Conservation (phyloP, 2,329 filamentous ascomycete species). For the Trichoderma koningiopsis region DNA sequence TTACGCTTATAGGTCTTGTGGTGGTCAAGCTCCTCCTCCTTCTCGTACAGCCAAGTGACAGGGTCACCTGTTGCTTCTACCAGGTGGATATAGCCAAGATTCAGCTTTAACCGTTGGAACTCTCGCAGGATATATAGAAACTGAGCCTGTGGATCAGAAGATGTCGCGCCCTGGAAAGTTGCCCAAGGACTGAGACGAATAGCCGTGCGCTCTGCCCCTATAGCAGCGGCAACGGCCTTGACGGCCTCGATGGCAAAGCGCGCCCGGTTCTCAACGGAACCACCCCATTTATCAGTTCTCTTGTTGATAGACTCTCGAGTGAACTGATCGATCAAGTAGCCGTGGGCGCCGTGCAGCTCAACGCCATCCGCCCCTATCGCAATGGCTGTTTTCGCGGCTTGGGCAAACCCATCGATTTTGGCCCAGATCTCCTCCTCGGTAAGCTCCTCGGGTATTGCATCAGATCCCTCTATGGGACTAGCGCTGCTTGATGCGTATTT, state of each 20-base stretch:
- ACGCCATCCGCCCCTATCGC: constrained; percentile 71
- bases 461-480: not conserved
- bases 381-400: constrained; percentile 57
- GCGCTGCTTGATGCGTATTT: not conserved
- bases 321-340: constrained; percentile 66
- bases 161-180: constrained; percentile 35
- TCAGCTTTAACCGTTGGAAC: constrained; percentile 29
- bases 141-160: constrained; percentile 36
- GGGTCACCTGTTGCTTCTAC: constrained; percentile 2
- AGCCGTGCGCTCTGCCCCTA: constrained; percentile 53
- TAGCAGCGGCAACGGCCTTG: constrained; percentile 43
- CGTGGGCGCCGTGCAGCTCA: constrained; percentile 61
- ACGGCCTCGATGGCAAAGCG: constrained; percentile 54
- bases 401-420: constrained; percentile 62
- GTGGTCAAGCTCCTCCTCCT: not conserved
- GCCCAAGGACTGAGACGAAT: constrained; percentile 59
- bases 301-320: constrained; percentile 53
- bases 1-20: not conserved
- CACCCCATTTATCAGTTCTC: constrained; percentile 57
- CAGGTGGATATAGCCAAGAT: constrained; percentile 8
- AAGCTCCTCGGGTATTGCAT: not conserved
- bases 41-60: constrained; percentile 6
- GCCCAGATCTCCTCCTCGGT: constrained; percentile 60
- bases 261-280: constrained; percentile 54
- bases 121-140: constrained; percentile 34